Conservation (phyloP, 148 eudicot genomes). For the Cornus florida region DNA sequence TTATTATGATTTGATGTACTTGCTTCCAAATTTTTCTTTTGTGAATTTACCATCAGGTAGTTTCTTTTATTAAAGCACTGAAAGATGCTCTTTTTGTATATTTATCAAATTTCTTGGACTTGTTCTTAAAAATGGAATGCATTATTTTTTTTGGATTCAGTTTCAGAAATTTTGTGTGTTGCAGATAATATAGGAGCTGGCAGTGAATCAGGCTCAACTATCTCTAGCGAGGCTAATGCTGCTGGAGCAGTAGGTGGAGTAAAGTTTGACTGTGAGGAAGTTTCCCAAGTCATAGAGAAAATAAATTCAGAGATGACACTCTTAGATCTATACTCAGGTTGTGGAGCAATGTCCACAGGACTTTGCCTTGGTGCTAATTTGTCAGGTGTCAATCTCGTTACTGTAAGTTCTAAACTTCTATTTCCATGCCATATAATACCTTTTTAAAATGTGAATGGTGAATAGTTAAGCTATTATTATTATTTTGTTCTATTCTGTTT, state of each 20-base stretch:
- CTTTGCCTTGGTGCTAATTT: slow-evolving; percentile 66
- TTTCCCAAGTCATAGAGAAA: slow-evolving; percentile 6
- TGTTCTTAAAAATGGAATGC: not conserved
- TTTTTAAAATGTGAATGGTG: not conserved
- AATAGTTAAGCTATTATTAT: too few species aligned
- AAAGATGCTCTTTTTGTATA: not conserved
- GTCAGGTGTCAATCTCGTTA: slow-evolving; percentile 56
- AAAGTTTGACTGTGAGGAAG: slow-evolving; percentile 21
- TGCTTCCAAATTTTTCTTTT: slow-evolving; percentile 57
- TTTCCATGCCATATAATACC: too few species aligned
- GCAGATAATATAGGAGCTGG: slow-evolving; percentile 32
- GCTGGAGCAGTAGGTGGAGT: slow-evolving; percentile 8
- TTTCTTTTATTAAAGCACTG: not conserved
- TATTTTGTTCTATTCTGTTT: not conserved
- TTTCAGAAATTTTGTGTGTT: not conserved
- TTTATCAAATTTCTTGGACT: not conserved
- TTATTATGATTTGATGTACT: slow-evolving; percentile 64
- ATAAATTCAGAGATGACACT: slow-evolving; percentile 31
- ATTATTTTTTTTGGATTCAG: not conserved
- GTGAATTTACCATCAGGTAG: slow-evolving; percentile 46
- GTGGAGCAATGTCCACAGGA: slow-evolving; percentile 90
- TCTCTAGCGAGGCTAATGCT: slow-evolving; percentile 49
- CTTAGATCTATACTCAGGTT: slow-evolving; percentile 63
- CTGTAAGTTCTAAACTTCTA: slow-evolving; percentile 38
- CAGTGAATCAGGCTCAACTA: slow-evolving; percentile 59